phyloP scores from a whole-genome alignment of 257 asterid genomes.

The Capsicum chinense region DNA sequence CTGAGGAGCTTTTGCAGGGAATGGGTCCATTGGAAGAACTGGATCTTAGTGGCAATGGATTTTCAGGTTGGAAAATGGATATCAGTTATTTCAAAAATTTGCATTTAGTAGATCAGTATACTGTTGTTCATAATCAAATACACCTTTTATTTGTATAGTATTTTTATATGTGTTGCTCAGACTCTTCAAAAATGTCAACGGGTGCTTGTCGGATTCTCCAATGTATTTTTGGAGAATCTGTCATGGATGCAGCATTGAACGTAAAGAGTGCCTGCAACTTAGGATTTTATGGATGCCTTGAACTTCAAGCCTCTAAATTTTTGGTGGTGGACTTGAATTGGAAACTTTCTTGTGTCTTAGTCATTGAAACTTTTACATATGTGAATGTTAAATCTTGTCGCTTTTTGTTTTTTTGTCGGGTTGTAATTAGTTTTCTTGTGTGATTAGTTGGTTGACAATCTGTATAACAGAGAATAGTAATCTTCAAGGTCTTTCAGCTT shows the following conservation, averaged over 20 bases:
- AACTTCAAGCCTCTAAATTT: constrained; percentile 12
- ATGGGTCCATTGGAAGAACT: constrained; percentile 63
- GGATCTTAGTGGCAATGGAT: constrained; percentile 80
- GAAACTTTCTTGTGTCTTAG: constrained; percentile 13
- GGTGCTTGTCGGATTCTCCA: too few species aligned
- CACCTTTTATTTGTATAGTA: background rate
- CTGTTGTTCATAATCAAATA: constrained; percentile 15
- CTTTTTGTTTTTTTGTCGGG: background rate
- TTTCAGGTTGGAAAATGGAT: constrained; percentile 63
- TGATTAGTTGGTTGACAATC: constrained; percentile 6
- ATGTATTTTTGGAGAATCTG: too few species aligned
- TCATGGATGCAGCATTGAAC: too few species aligned
- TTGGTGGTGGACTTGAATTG: constrained; percentile 21
- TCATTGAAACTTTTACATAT: background rate
- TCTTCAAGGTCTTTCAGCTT: background rate
- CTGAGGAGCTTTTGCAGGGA: constrained; percentile 69
- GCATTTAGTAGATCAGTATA: background rate
- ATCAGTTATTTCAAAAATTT: background rate
- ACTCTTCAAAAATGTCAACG: too few species aligned
- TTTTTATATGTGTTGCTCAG: background rate
- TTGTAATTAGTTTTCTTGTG: constrained; percentile 5
- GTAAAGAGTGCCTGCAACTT: too few species aligned
- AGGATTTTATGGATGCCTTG: background rate
- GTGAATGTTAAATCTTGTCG: background rate
- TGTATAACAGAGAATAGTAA: background rate